Evolutionary conservation across 805 yeast species (phyloP).

Genomic region (Middelhovenomyces tepae): DNA sequence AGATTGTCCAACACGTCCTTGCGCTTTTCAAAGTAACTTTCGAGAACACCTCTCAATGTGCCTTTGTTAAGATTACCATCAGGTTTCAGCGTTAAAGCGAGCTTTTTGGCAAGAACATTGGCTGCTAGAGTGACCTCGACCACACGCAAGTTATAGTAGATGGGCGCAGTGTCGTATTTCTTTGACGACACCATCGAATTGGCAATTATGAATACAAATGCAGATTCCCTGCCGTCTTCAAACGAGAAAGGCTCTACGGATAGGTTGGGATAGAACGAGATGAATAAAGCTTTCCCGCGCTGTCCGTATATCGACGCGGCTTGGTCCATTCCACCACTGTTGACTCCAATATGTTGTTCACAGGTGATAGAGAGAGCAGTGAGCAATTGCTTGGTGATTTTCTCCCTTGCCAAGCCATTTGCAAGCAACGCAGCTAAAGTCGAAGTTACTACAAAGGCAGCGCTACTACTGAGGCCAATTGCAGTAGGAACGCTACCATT

Average conservation of each 20-base stretch:
- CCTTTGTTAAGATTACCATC: slow-evolving; percentile 50
- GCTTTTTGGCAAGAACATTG: slow-evolving; percentile 42
- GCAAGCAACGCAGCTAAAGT: slow-evolving; percentile 48
- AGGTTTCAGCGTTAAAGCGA: slow-evolving; percentile 34
- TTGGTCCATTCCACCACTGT: slow-evolving; percentile 77
- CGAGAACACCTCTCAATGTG: slow-evolving; percentile 56
- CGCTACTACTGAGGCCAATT: slow-evolving; percentile 62
- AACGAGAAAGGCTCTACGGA: slow-evolving; percentile 46
- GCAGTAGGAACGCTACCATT: slow-evolving; percentile 67
- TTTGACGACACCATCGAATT: slow-evolving; percentile 55
- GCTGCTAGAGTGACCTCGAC: slow-evolving; percentile 68
- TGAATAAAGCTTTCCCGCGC: slow-evolving; percentile 45
- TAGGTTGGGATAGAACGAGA: slow-evolving; percentile 53
- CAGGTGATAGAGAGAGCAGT: slow-evolving; percentile 54
- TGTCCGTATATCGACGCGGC: slow-evolving; percentile 63
- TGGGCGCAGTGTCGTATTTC: slow-evolving; percentile 62
- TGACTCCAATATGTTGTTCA: slow-evolving; percentile 66
- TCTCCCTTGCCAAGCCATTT: slow-evolving; percentile 37
- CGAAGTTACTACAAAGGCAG: slow-evolving; percentile 62
- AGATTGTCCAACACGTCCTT: slow-evolving; percentile 16
- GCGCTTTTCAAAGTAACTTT: slow-evolving; percentile 34
- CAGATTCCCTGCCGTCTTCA: slow-evolving; percentile 33
- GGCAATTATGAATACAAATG: slow-evolving; percentile 54
- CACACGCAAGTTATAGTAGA: slow-evolving; percentile 60
- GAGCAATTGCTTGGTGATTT: slow-evolving; percentile 42